Evolutionary conservation across 352 stramenopile species (phyloP).

Genomic region (Globisporangium megalacanthum): DNA sequence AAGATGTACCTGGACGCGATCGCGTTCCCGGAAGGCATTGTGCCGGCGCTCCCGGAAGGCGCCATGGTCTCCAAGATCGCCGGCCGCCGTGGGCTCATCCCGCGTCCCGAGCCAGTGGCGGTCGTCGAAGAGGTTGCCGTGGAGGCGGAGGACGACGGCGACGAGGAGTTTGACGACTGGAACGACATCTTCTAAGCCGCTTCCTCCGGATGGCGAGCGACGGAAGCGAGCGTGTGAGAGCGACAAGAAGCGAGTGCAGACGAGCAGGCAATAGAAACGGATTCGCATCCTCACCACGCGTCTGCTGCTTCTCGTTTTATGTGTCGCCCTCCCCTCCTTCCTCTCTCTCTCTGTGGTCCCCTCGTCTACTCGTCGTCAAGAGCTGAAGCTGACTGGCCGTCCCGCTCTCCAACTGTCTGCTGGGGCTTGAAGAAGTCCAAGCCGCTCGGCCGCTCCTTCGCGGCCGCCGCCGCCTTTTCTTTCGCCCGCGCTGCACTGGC

Average conservation of each 20-base stretch:
- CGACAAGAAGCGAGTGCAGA: not conserved
- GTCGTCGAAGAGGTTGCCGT: slow-evolving; percentile 64
- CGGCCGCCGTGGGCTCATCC: slow-evolving; percentile 80
- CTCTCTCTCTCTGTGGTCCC: not conserved
- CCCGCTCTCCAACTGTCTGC: not conserved
- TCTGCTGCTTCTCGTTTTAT: not conserved
- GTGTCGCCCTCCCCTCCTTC: not conserved
- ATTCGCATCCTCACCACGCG: not conserved
- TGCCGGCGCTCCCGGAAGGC: slow-evolving; percentile 48
- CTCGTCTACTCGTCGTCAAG: not conserved
- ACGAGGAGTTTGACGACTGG: slow-evolving; percentile 84
- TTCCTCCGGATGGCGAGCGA: not conserved
- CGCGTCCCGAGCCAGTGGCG: slow-evolving; percentile 54
- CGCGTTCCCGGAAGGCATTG: slow-evolving; percentile 69
- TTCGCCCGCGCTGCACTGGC: slow-evolving; percentile 15
- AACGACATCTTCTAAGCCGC: slow-evolving; percentile 84
- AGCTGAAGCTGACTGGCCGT: not conserved
- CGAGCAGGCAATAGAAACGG: slow-evolving; percentile 2
- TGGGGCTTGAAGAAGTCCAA: slow-evolving; percentile 49
- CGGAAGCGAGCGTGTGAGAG: not conserved
- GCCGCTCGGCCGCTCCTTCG: slow-evolving; percentile 21
- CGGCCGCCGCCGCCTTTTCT: slow-evolving; percentile 14
- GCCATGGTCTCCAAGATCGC: slow-evolving; percentile 84
- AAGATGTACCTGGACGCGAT: slow-evolving; percentile 77
- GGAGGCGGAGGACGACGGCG: slow-evolving; percentile 47